Evolutionary conservation across 208 protist species (phyloP).

Genomic region (Tetramitus jugosus): DNA sequence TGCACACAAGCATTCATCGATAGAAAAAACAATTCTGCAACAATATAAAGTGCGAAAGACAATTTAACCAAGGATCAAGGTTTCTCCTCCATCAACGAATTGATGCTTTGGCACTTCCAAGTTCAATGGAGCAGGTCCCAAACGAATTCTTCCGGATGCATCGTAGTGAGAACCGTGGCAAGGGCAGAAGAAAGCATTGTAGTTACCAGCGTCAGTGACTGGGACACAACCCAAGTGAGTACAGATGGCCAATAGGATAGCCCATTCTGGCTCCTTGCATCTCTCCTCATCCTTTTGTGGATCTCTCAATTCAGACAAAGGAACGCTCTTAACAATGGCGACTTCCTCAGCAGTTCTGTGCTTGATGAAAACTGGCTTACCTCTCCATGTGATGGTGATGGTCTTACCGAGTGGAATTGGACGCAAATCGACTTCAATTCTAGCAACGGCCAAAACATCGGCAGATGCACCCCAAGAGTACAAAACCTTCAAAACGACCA

Average conservation of each 20-base stretch:
- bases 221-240: constrained; percentile 98
- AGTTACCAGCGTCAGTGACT: constrained; percentile 87
- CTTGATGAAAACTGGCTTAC: constrained; percentile 97
- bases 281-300: constrained; percentile 82
- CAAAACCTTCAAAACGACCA: neutral
- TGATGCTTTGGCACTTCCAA: constrained; percentile 92
- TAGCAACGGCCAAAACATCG: constrained; percentile 80
- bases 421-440: constrained; percentile 90
- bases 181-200: constrained; percentile 95
- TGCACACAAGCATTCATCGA: no score
- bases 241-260: constrained; percentile 94
- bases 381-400: constrained; percentile 92
- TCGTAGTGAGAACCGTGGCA: constrained; percentile 99
- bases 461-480: neutral
- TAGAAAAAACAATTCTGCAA: no score
- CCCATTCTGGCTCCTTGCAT: constrained; percentile 74
- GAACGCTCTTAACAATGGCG: constrained; percentile 58
- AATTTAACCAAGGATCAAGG: neutral
- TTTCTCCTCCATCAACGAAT: constrained; percentile 42
- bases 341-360: constrained; percentile 87
- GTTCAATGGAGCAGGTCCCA: constrained; percentile 95
- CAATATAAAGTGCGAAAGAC: neutral
- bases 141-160: constrained; percentile 90
- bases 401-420: constrained; percentile 74
- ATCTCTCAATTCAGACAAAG: constrained; percentile 78